Conservation (phyloP, 1,284 basidiomycete genomes). For the Pholiota adiposa region DNA sequence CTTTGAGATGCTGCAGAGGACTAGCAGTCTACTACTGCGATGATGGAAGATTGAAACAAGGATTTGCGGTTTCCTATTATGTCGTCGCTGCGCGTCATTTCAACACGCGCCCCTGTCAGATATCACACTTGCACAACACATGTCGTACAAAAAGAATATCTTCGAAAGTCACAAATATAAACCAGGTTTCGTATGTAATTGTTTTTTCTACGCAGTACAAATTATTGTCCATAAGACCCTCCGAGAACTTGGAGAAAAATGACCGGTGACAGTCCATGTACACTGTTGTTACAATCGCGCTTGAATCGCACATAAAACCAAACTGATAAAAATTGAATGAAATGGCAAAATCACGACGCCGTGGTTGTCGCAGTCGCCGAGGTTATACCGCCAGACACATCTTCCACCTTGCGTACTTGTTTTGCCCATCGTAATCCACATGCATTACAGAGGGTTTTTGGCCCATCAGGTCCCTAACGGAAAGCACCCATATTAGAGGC, state of each 20-base stretch:
- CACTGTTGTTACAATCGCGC: no score
- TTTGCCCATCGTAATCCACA: slow-evolving; percentile 88
- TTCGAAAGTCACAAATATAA: no score
- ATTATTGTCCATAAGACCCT: not conserved
- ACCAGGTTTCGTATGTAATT: no score
- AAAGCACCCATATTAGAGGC: slow-evolving; percentile 8
- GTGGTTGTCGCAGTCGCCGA: not conserved
- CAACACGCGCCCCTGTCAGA: not conserved
- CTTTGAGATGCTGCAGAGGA: slow-evolving; percentile 57
- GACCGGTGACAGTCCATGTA: no score
- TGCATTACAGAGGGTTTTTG: slow-evolving; percentile 88
- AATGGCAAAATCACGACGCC: no score
- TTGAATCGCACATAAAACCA: no score
- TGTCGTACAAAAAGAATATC: no score
- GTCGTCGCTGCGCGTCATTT: not conserved
- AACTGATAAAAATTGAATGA: no score
- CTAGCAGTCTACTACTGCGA: slow-evolving; percentile 79
- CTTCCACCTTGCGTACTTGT: slow-evolving; percentile 38
- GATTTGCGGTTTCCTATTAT: not conserved
- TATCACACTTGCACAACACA: not conserved
- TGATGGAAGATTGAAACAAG: slow-evolving; percentile 13
- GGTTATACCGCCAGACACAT: slow-evolving; percentile 11
- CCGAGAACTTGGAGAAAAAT: no score
- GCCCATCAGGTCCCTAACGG: slow-evolving; percentile 74
- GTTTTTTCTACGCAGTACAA: no score